These are phyloP conservation scores for Umbelopsis isabellina DNA, from an alignment of 192 early-diverging fungal species.

Conservation along the genomic window DNA sequence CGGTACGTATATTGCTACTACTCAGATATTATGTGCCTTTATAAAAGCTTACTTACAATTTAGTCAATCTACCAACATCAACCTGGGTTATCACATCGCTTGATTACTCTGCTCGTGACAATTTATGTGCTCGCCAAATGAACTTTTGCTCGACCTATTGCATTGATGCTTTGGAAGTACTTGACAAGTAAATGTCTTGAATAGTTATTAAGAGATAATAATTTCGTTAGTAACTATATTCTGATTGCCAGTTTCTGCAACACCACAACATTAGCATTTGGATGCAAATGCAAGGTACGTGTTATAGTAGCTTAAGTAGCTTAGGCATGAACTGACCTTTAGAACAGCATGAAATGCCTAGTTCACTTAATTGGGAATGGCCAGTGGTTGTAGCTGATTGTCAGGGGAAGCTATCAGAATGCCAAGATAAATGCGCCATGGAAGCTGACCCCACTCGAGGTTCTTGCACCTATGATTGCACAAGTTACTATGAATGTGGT, in stretches of 20 bases:
- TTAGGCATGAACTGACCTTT: not conserved
- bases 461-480: slow-evolving; percentile 18
- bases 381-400: slow-evolving; percentile 37
- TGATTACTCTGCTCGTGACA: slow-evolving; percentile 9
- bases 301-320: not conserved
- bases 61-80: not conserved
- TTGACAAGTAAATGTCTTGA: not conserved
- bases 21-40: not conserved
- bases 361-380: slow-evolving; percentile 26
- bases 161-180: not conserved
- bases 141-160: slow-evolving; percentile 5
- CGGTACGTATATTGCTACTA: not conserved
- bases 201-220: not conserved
- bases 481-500: slow-evolving; percentile 20
- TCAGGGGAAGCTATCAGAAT: slow-evolving; percentile 31
- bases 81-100: slow-evolving; percentile 16
- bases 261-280: slow-evolving; percentile 33
- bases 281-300: slow-evolving; percentile 32
- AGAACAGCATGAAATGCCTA: not conserved
- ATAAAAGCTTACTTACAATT: not conserved
- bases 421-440: slow-evolving; percentile 26
- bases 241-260: slow-evolving; percentile 29
- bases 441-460: not conserved
- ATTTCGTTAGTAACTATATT: not conserved
- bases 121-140: slow-evolving; percentile 4